phyloP scores from a whole-genome alignment of 2,329 filamentous ascomycete species.

The Aspergillus ibericus region DNA sequence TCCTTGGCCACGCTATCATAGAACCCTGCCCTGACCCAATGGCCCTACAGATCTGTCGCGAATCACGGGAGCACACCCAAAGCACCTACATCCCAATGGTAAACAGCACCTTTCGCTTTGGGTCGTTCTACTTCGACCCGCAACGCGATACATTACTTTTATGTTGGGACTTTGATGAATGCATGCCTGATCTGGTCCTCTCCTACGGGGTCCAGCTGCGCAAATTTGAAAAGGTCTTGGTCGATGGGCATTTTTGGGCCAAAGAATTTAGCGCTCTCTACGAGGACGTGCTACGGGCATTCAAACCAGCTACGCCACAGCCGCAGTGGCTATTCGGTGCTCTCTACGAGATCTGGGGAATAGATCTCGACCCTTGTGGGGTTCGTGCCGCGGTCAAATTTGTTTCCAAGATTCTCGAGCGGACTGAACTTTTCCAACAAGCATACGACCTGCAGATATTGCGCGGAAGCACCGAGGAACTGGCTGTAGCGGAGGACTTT shows the following conservation, averaged over 20 bases:
- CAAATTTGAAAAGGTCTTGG: neutral
- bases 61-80: neutral
- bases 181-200: neutral
- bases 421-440: no score
- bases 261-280: no score
- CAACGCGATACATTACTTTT: neutral
- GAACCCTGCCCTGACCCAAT: neutral
- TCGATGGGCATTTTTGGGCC: neutral
- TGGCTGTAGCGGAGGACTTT: no score
- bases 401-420: no score
- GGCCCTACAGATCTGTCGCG: neutral
- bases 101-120: neutral
- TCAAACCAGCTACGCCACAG: no score
- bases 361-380: no score
- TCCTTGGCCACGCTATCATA: neutral
- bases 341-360: no score
- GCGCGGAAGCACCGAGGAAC: no score
- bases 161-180: neutral
- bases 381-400: no score
- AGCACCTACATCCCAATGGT: neutral
- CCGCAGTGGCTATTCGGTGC: no score
- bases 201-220: neutral
- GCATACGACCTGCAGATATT: no score
- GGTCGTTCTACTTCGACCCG: neutral
- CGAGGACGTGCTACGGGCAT: no score